Base-by-base conservation (phyloP, 208 protist species). In the Lotmaria passim region DNA sequence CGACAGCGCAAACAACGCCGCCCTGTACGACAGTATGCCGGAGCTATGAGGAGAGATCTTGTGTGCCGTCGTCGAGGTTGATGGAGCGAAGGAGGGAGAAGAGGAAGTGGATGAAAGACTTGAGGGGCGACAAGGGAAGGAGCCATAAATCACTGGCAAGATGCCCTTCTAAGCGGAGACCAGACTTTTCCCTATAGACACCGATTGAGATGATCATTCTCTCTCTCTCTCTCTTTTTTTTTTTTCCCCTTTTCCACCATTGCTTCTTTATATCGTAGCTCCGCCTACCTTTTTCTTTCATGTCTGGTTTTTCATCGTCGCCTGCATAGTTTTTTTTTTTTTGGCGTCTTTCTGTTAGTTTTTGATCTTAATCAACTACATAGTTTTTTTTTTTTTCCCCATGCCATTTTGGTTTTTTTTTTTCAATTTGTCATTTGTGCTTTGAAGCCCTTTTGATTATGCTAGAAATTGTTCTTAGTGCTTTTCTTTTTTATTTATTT, bases 341-440 rank as follows among this genome's bases (percentile, higher is more conserved):
- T 56, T 39, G 11, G 7, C 5, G 21, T 28, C 24, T 69, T 59
- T 60, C n/a, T 50, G 14, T 48, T 50, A 34, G 26, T 60, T 69
- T 69, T 6, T 26, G 44, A 24, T n/a, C 43, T 60, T 38, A 38
- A 30, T 33, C 21, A 28, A 38, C 17, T 38, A 47, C 55, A 44
- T 61, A 60, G 50, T 62, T 60, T 5, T 51, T 52, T 64, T 46
- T 47, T 68, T 28, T 68, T 53, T 63, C 39, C 33, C 19, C n/a
- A 12, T 61, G 7, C 1, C 33, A 8, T 1, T 43, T 43, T 43
- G 11, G 33, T 28, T 55, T 38, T 31, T 36, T 55, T 31, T 4
- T 51, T 44, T 51, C 50, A 10, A 24, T 50, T 46, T 53, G 60
- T 36, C 31, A 43, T 28, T 69, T 50, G 24, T 39, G 8, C 31